Evolutionary conservation across 2,329 filamentous ascomycete species (phyloP), one percentile per base, ranked within the genome.

Genomic region (Fusarium austroafricanum): DNA sequence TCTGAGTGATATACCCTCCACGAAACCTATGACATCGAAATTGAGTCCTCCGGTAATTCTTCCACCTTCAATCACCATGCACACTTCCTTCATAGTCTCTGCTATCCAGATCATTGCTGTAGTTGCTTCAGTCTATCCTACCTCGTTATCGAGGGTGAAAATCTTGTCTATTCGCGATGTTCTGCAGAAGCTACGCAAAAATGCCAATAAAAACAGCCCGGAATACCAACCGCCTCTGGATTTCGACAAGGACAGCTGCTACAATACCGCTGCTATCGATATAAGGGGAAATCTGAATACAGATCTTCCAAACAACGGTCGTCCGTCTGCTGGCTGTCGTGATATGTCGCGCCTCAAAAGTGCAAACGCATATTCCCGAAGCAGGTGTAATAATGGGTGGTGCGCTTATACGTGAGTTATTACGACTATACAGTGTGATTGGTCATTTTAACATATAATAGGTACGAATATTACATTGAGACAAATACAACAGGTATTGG

Each of bases 311-410:
- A 23, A 20, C 2, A 17, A 12, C 3, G 11, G 12, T 7, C 4
- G 17, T 2, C 2, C 7, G 3, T 11, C n/a, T 7, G 7, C 0
- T 10, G 17, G 23, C 14, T 55, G 50, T 9, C 8, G 26, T 10
- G 14, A 23, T 2, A 12, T 3, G 2, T 1, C 10, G 1, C 26
- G 29, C 2, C 40, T 58, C 2, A 5, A 10, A 9, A 20, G 10
- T 9, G 38, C 40, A 6, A 59, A 59, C 10, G n/a, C 26, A 15
- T 59, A 59, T 14, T 58, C 55, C 8, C 44, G 40, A 14, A 59
- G 47, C 28, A 40, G 55, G 12, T 59, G 53, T 10, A 59, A 59
- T 8, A 29, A 58, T 2, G 42, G 53, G 10, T 59, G 38, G 14
- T 59, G 55, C 4, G 53, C 55, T 6, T 40, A 40, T 18, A 40